phyloP scores from a whole-genome alignment of 2,329 filamentous ascomycete species.

The Colletotrichum gloeosporioides region DNA sequence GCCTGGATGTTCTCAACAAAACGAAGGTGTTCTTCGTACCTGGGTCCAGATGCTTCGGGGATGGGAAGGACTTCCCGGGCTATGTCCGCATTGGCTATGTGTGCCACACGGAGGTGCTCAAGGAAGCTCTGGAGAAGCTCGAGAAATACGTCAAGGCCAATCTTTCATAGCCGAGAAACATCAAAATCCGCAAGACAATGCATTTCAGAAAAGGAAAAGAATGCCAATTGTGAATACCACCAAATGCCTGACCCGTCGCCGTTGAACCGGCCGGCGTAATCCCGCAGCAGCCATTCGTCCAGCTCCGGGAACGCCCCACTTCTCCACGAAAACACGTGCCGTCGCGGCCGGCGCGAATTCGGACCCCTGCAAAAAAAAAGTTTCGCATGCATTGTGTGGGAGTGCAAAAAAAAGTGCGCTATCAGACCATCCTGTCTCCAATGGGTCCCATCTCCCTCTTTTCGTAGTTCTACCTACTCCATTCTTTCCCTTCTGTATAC shows the following conservation, averaged over 20 bases:
- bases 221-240: neutral
- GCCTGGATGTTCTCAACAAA: slow-evolving; percentile 68
- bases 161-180: neutral
- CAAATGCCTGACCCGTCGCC: neutral
- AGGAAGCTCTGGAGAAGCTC: slow-evolving; percentile 64
- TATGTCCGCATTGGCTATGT: slow-evolving; percentile 82
- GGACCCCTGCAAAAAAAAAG: slow-evolving; percentile 25
- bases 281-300: neutral
- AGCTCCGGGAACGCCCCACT: neutral
- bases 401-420: slow-evolving; percentile 21
- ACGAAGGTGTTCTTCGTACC: slow-evolving; percentile 78
- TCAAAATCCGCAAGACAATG: neutral
- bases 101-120: slow-evolving; percentile 71
- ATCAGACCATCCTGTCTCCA: slow-evolving; percentile 18
- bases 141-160: slow-evolving; percentile 40
- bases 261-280: slow-evolving; percentile 1
- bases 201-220: neutral
- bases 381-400: slow-evolving; percentile 24
- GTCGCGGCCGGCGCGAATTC: slow-evolving; percentile 19
- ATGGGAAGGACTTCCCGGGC: slow-evolving; percentile 69
- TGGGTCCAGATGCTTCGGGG: slow-evolving; percentile 76
- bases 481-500: neutral
- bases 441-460: slow-evolving; percentile 16
- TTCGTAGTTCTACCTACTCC: slow-evolving; percentile 1
- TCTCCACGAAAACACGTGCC: slow-evolving; percentile 22